A percentile compares a stretch with the other conserved stretches of the same genome.
phyloP scores from a whole-genome alignment of 2,329 filamentous ascomycete genomes.

The Verticillium klebahnii region DNA sequence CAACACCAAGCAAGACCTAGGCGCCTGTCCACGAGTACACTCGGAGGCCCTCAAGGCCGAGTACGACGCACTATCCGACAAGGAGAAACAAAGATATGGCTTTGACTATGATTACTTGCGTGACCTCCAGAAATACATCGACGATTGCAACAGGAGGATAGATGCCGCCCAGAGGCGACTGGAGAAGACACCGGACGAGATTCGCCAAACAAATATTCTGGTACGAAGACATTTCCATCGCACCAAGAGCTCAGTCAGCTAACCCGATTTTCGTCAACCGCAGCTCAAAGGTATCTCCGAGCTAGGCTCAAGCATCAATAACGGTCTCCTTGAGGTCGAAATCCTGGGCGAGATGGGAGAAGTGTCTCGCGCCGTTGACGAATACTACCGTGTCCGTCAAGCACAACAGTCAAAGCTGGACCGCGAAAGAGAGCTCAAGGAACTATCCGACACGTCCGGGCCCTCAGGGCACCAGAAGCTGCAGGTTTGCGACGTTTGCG shows the following conservation, averaged over 20 bases:
- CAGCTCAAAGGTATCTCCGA: conserved; percentile 79
- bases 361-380: conserved; percentile 77
- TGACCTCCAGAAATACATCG: conserved; percentile 94
- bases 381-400: conserved; percentile 80
- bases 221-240: conserved; percentile 28
- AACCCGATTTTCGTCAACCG: neutral
- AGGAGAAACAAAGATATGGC: conserved; percentile 72
- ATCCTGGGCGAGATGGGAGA: conserved; percentile 77
- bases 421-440: conserved; percentile 82
- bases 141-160: conserved; percentile 92
- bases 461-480: conserved; percentile 95
- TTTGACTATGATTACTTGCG: conserved; percentile 97
- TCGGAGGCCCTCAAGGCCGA: conserved; percentile 84
- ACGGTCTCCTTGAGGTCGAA: conserved; percentile 79
- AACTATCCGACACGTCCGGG: conserved; percentile 84
- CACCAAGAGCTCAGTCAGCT: neutral
- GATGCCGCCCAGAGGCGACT: conserved; percentile 83
- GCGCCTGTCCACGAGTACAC: conserved; percentile 83
- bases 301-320: conserved; percentile 70
- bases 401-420: conserved; percentile 78
- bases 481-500: conserved; percentile 97
- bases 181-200: conserved; percentile 98
- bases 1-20: conserved; percentile 97
- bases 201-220: conserved; percentile 86
- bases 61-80: conserved; percentile 69